These are phyloP conservation scores for Neophaeococcomyces mojaviensis DNA, from an alignment of 2,329 filamentous ascomycete genomes.

Conservation along the genomic window DNA sequence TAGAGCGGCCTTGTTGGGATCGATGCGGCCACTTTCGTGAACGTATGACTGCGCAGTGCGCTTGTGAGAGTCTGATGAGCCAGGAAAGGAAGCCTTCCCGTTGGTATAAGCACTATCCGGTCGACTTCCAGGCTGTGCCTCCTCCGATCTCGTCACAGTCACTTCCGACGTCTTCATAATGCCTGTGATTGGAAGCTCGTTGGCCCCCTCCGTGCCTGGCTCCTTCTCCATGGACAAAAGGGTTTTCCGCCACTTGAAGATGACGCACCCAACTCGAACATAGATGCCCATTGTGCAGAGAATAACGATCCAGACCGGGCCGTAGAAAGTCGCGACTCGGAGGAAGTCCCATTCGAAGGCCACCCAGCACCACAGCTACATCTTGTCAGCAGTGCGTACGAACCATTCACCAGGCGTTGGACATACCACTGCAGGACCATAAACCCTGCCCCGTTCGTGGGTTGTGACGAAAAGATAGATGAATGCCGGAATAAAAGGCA, in stretches of 20 bases:
- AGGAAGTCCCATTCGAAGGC: slow-evolving; percentile 59
- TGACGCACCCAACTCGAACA: slow-evolving; percentile 31
- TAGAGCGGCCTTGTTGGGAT: slow-evolving; percentile 32
- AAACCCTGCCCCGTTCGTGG: slow-evolving; percentile 50
- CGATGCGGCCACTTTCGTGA: slow-evolving; percentile 15
- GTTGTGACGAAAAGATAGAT: slow-evolving; percentile 58
- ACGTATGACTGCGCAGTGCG: background rate
- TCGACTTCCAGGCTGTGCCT: background rate
- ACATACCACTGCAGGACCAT: slow-evolving; percentile 61
- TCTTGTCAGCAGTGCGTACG: slow-evolving; percentile 2
- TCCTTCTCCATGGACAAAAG: slow-evolving; percentile 32
- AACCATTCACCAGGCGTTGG: background rate
- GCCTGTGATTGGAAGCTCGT: slow-evolving; percentile 4
- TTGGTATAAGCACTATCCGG: background rate
- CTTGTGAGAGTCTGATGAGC: background rate
- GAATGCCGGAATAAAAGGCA: slow-evolving; percentile 63
- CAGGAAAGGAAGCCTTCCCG: background rate
- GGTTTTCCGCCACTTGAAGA: slow-evolving; percentile 52
- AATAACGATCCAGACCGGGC: slow-evolving; percentile 37
- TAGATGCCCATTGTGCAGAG: slow-evolving; percentile 34
- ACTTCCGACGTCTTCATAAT: slow-evolving; percentile 13
- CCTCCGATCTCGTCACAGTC: slow-evolving; percentile 13
- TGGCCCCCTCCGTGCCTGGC: background rate
- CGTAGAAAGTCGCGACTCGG: slow-evolving; percentile 67
- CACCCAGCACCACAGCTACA: slow-evolving; percentile 73